Evolutionary conservation across 345 rosid genomes (phyloP).

Genomic region (Lepidium africanum): DNA sequence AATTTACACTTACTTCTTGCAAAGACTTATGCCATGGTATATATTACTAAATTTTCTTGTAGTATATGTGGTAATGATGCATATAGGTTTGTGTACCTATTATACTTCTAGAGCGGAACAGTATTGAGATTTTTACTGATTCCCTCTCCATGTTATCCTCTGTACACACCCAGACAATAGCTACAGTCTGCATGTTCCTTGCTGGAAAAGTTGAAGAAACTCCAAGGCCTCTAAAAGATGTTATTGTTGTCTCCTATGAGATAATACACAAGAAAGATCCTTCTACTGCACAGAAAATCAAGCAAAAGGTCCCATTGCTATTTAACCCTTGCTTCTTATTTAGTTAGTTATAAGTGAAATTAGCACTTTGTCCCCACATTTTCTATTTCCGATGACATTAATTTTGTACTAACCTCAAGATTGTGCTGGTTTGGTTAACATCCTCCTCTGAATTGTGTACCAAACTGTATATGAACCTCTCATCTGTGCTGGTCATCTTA

Average conservation of each 20-base stretch:
- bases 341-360: conserved; percentile 1
- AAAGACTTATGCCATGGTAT: conserved; percentile 1
- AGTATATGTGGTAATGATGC: not conserved
- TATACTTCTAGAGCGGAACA: not conserved
- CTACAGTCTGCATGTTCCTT: conserved; percentile 96
- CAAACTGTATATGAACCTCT: not conserved
- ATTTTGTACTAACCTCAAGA: not conserved
- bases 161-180: conserved; percentile 55
- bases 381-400: not conserved
- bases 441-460: not conserved
- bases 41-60: not conserved
- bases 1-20: not conserved
- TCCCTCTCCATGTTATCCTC: conserved; percentile 2
- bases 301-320: conserved; percentile 63
- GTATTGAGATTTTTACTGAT: not conserved
- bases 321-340: conserved; percentile 3
- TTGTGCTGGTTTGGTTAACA: not conserved
- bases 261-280: conserved; percentile 92
- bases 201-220: conserved; percentile 99
- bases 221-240: conserved; percentile 90
- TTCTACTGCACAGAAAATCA: conserved; percentile 70
- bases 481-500: not conserved
- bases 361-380: not conserved
- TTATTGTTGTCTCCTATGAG: conserved; percentile 90
- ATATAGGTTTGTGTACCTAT: not conserved